Base-by-base conservation (phyloP, 2,329 filamentous ascomycete species). In the Periglandula ipomoeae region DNA sequence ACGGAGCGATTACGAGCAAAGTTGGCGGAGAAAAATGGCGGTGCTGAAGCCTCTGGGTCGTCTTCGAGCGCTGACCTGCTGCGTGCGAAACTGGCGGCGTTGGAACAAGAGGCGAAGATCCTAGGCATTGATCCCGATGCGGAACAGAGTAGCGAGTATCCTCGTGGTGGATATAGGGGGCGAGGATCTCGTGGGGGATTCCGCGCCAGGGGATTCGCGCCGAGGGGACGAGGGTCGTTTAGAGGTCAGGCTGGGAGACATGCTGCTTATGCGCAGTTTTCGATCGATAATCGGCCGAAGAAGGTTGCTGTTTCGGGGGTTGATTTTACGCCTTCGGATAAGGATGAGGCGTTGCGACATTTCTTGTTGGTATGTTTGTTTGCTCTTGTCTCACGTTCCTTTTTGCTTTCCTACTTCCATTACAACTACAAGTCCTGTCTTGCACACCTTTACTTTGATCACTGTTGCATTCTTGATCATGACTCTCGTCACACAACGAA, bases 201-300 rank as follows among this genome's bases (percentile, higher is more conserved):
- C 23, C 57, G 64, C 7, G 65, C 65, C 45, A 56, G 64, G 46
- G 62, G 58, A 2, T 61, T 59, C 39, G 61, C 63, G 24, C 64
- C 65, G 7, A 53, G 65, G 19, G 65, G 69, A 19, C 65, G 71
- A 39, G 70, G 70, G 8, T 62, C 67, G 19, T 65, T 66, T 44
- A 60, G 68, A 47, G 64, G 72, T 44, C 70, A 58, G 51, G 69
- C 70, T 40, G 73, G 74, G 27, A 70, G 74, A 52, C 74, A 76
- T 42, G 73, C 75, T 3, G 75, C 74, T 1, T 82, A 81, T 56
- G 78, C 74, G 4, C 73, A 75, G 27, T 85, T 83, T 55, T 83
- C 84, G 17, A 72, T 93, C 20, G 87, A 93, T 59, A 89, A 90
- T 61, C 74, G 87, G 40, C 83, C 87, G 0, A 85, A 78, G 61